These are phyloP conservation scores for Epichloe glyceriae DNA, from an alignment of 2,329 filamentous ascomycete genomes.

Conservation along the genomic window DNA sequence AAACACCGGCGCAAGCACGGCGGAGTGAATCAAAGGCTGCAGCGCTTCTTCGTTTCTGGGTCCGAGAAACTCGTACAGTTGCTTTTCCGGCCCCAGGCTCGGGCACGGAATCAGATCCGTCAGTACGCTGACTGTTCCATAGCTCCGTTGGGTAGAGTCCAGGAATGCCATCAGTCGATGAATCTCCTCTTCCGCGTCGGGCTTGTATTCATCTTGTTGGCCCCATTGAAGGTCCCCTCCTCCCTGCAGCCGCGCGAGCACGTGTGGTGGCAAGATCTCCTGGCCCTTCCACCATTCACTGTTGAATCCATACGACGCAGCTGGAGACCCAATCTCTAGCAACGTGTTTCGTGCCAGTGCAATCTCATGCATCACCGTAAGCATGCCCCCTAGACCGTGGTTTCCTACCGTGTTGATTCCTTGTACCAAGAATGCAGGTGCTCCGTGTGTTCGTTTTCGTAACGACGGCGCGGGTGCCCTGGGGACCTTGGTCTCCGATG, in stretches of 20 bases:
- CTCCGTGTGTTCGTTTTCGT: constrained; percentile 26
- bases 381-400: constrained; percentile 37
- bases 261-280: constrained; percentile 30
- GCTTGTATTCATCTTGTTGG: constrained; percentile 15
- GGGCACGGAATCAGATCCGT: constrained; percentile 22
- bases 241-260: constrained; percentile 20
- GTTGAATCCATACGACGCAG: constrained; percentile 39
- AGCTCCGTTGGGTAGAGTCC: constrained; percentile 45
- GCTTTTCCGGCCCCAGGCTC: constrained; percentile 24
- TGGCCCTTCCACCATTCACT: constrained; percentile 50
- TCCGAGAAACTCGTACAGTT: constrained; percentile 31
- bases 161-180: constrained; percentile 52
- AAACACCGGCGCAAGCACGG: constrained; percentile 16
- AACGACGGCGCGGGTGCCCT: constrained; percentile 22
- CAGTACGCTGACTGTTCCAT: constrained; percentile 41
- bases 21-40: constrained; percentile 21
- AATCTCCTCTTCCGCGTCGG: constrained; percentile 38
- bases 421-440: constrained; percentile 39
- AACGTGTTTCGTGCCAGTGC: constrained; percentile 44
- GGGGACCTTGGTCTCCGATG: constrained; percentile 12
- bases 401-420: constrained; percentile 18
- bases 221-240: constrained; percentile 19
- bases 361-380: constrained; percentile 49
- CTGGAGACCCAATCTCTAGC: constrained; percentile 28
- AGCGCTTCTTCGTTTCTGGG: constrained; percentile 14